A percentile compares a stretch with the other conserved stretches of the same genome.
These are phyloP conservation scores for Botrytis medusae DNA, from an alignment of 2,329 filamentous ascomycete genomes.

Conservation along the genomic window DNA sequence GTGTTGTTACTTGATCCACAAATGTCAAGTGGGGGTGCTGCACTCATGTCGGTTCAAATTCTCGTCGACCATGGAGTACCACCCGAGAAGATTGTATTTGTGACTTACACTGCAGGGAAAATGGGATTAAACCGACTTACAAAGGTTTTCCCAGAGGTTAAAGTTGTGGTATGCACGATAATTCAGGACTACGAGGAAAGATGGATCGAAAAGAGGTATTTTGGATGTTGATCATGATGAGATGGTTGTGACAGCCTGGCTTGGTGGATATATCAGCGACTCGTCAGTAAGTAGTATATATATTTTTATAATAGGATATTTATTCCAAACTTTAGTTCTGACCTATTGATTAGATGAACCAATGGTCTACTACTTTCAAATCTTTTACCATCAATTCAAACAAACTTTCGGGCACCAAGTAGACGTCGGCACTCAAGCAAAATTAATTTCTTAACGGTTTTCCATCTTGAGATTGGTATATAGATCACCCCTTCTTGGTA, in stretches of 20 bases:
- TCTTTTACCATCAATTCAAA: not conserved
- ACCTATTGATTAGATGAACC: not conserved
- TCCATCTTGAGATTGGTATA: not conserved
- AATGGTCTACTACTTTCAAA: not conserved
- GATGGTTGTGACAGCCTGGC: not conserved
- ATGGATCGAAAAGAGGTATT: conserved; percentile 88
- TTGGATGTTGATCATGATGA: conserved; percentile 65
- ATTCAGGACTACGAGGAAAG: conserved; percentile 79
- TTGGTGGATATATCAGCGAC: not conserved
- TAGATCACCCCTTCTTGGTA: not conserved
- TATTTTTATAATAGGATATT: not conserved
- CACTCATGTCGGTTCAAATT: conserved; percentile 94
- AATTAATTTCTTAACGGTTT: not conserved
- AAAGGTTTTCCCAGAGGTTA: conserved; percentile 84
- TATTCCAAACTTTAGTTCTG: not conserved
- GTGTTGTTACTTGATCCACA: conserved; percentile 90
- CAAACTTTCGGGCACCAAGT: not conserved
- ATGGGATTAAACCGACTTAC: conserved; percentile 82
- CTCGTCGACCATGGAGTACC: conserved; percentile 89
- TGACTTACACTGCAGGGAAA: conserved; percentile 86
- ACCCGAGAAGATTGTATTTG: conserved; percentile 83
- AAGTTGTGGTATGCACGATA: conserved; percentile 80
- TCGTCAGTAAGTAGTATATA: not conserved
- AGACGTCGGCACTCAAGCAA: not conserved
- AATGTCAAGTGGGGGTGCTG: conserved; percentile 85